These are phyloP conservation scores for Chenopodium berlandieri DNA, from an alignment of 148 eudicot genomes.

Conservation along the genomic window DNA sequence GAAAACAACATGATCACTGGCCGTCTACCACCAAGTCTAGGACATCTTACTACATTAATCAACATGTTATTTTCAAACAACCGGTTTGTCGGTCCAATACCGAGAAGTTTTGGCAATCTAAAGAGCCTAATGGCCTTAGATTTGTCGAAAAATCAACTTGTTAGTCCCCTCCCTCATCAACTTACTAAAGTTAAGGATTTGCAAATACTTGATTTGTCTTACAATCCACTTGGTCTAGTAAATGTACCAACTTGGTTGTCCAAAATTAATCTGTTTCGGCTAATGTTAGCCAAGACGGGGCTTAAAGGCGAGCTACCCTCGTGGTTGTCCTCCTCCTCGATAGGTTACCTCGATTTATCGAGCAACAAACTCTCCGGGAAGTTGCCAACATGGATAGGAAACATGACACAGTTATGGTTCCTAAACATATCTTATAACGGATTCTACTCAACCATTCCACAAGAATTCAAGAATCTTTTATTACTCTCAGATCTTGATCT, in stretches of 20 bases:
- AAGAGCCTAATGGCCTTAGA: conserved; percentile 41
- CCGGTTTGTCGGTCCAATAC: conserved; percentile 51
- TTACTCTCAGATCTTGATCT: conserved; percentile 49
- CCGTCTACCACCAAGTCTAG: conserved; percentile 50
- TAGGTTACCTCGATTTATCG: conserved; percentile 60
- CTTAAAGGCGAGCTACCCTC: conserved; percentile 50
- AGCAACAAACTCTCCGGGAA: conserved; percentile 53
- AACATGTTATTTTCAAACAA: conserved; percentile 47
- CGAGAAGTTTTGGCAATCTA: conserved; percentile 54
- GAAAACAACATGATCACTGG: conserved; percentile 59
- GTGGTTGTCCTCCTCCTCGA: conserved; percentile 40
- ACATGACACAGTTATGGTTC: conserved; percentile 53
- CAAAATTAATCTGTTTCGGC: conserved; percentile 32
- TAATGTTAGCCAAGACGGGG: conserved; percentile 56
- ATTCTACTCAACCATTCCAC: conserved; percentile 46
- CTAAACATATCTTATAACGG: conserved; percentile 61
- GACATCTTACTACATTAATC: conserved; percentile 40
- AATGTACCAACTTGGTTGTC: conserved; percentile 47
- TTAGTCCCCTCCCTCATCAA: conserved; percentile 47
- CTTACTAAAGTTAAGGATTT: conserved; percentile 40
- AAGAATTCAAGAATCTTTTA: conserved; percentile 42
- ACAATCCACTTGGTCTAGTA: conserved; percentile 47
- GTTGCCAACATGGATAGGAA: conserved; percentile 69
- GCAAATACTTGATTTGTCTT: conserved; percentile 51
- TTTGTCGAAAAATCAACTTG: conserved; percentile 51